These are phyloP conservation scores for Nicotiana tabacum DNA, from an alignment of 257 asterid genomes.

Conservation along the genomic window DNA sequence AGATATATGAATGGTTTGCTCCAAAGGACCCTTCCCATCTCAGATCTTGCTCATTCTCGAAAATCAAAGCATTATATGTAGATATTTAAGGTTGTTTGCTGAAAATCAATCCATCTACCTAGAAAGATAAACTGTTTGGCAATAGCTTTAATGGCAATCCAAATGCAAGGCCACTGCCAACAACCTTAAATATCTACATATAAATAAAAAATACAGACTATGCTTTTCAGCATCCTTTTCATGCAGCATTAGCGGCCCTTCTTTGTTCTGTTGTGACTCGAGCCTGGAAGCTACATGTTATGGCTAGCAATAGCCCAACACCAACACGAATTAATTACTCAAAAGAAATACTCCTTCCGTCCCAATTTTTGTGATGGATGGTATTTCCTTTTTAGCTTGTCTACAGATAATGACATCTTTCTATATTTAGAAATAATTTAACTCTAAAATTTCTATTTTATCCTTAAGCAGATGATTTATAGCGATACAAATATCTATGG, in stretches of 20 bases:
- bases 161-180: neutral
- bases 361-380: no score
- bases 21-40: neutral
- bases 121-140: neutral
- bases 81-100: no score
- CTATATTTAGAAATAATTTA: no score
- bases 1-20: neutral
- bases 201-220: no score
- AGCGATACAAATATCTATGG: no score
- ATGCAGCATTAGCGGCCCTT: neutral
- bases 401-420: no score
- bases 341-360: no score
- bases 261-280: neutral
- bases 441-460: no score
- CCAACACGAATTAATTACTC: neutral
- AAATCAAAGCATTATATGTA: no score
- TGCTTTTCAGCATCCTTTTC: neutral
- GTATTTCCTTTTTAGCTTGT: no score
- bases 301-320: neutral
- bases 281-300: neutral
- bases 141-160: neutral
- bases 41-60: neutral
- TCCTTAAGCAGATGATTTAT: no score
- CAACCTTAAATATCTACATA: neutral
- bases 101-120: neutral